phyloP scores from a whole-genome alignment of 495 filamentous ascomycete genomes.

The Aspergillus diversus region DNA sequence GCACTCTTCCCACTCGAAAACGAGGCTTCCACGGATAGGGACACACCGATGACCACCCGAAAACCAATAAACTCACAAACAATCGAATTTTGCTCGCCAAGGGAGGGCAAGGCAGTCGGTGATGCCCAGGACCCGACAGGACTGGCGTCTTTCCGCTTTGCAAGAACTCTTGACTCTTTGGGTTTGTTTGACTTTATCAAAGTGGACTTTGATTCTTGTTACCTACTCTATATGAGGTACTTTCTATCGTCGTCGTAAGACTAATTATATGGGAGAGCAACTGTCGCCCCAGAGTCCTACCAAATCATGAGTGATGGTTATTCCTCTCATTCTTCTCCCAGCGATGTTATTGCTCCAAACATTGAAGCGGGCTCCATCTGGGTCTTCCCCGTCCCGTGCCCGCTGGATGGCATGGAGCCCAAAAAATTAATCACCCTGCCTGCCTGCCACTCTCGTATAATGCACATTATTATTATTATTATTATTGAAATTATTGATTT shows the following conservation, averaged over 20 bases:
- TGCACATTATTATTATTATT: conserved; percentile 12
- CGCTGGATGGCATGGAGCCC: conserved; percentile 20
- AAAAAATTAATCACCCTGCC: conserved; percentile 17
- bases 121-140: conserved; percentile 19
- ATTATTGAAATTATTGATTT: conserved; percentile 12
- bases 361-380: conserved; percentile 20
- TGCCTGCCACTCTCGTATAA: conserved; percentile 10
- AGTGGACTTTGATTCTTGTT: too few species aligned
- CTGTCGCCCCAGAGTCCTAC: not conserved
- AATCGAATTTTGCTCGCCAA: conserved; percentile 17
- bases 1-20: conserved; percentile 9
- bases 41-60: conserved; percentile 3
- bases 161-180: too few species aligned
- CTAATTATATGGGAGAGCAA: not conserved
- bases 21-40: conserved; percentile 16
- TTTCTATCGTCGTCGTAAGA: not conserved
- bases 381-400: conserved; percentile 18
- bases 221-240: too few species aligned
- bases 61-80: conserved; percentile 15
- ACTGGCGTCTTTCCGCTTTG: conserved; percentile 6
- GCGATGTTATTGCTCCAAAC: conserved; percentile 16
- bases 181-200: too few species aligned
- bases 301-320: conserved; percentile 4
- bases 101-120: conserved; percentile 16
- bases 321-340: not conserved